phyloP scores from a whole-genome alignment of 257 asterid species.

The Scutellaria baicalensis region DNA sequence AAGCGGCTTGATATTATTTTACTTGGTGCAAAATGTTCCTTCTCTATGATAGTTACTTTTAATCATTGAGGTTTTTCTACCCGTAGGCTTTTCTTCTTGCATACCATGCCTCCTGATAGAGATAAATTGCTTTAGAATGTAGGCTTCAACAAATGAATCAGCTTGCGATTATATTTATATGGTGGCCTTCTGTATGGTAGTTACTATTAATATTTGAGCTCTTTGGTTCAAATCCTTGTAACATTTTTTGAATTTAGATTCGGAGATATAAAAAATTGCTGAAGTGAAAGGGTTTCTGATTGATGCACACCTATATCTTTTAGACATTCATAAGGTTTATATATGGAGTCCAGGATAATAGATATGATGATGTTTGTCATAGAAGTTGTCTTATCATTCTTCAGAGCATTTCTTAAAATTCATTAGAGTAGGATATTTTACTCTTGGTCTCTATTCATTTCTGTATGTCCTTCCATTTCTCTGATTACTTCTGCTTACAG shows the following conservation, averaged over 20 bases:
- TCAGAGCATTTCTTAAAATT: neutral
- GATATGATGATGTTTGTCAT: too few relatives aligned
- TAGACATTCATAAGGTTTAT: neutral
- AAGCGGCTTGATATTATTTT: constrained; percentile 6
- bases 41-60: neutral
- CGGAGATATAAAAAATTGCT: neutral
- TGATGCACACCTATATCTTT: neutral
- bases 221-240: too few relatives aligned
- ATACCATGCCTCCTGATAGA: constrained; percentile 4
- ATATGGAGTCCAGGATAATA: neutral
- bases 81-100: neutral
- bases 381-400: neutral
- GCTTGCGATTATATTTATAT: constrained; percentile 1
- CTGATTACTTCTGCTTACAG: neutral
- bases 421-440: neutral
- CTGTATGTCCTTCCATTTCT: neutral
- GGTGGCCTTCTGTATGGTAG: neutral
- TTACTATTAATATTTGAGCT: too few relatives aligned
- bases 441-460: neutral
- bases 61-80: neutral
- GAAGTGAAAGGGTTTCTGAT: neutral
- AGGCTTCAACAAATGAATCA: constrained; percentile 4
- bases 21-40: neutral
- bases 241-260: neutral
- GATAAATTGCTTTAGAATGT: neutral